Evolutionary conservation across 345 rosid species (phyloP), one percentile per base, ranked within the genome.

Genomic region (Citrus sp.): DNA sequence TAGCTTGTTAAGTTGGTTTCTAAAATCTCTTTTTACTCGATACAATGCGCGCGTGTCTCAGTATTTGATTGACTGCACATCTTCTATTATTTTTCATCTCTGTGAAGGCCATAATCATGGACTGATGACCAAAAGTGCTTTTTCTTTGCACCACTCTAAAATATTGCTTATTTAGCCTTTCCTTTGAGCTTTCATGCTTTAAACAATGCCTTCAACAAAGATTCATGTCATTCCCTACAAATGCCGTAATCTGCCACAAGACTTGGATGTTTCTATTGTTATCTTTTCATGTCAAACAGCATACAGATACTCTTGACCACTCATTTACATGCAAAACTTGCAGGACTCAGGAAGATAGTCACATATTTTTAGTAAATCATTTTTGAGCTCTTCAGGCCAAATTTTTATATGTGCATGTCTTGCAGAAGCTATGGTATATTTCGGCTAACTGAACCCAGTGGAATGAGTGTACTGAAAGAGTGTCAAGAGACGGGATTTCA

Each of bases 401-500:
- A n/a, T 25, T 37, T 46, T 81, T 54, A 6, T 70, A 32, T 60
- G 10, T 56, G 70, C 75, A 51, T 71, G 73, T 21, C 55, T 21
- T 59, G 70, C 83, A 95, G 98, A 89, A 88, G 80, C 80, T 84
- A 81, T 13, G 98, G 97, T 27, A 85, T 93, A 84, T 95, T 92
- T 84, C 83, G 92, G 84, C 77, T 95, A 54, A 83, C 98, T 3
- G 86, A 92, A 30, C 96, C 94, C 1, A 87, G 86, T 81, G 98
- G 98, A 76, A 90, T 95, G 98, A 82, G 70, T 42, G 78, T 93
- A 35, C 76, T 95, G 73, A 87, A 84, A 82, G 91, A 84, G 72
- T 93, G 97, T 83, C 83, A 84, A 13, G 97, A 90, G 84, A 75
- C 74, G 10, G 95, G 93, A 76, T 95, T 95, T 80, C 98, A 95